Conservation (phyloP, 1,284 basidiomycete genomes). For the Amylostereum chailletii region DNA sequence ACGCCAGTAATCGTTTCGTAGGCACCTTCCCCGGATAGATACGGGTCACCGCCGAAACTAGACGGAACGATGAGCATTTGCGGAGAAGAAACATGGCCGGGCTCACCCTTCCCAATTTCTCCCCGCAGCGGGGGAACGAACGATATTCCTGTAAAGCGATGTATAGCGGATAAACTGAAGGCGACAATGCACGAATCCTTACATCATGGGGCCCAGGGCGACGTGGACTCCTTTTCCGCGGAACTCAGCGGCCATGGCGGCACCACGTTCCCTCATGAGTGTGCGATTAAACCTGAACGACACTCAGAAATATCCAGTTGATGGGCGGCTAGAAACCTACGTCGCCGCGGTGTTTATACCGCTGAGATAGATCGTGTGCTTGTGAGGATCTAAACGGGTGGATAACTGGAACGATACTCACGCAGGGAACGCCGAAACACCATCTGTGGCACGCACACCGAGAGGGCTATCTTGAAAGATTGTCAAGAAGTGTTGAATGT, state of each 20-base stretch:
- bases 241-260: conserved; percentile 62
- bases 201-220: conserved; percentile 50
- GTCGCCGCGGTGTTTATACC: conserved; percentile 70
- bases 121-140: conserved; percentile 55
- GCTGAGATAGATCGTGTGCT: conserved; percentile 18
- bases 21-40: conserved; percentile 53
- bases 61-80: no score
- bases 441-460: conserved; percentile 57
- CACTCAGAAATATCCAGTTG: background rate
- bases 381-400: background rate
- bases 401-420: conserved; percentile 18
- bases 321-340: conserved; percentile 17
- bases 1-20: conserved; percentile 51
- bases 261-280: conserved; percentile 54
- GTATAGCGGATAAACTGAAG: conserved; percentile 1
- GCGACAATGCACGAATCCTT: conserved; percentile 3
- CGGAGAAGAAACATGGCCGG: no score
- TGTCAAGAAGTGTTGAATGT: no score
- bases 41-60: conserved; percentile 53
- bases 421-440: conserved; percentile 64
- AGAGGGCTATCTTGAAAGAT: conserved; percentile 36
- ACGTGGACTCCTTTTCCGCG: conserved; percentile 61
- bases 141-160: conserved; percentile 36
- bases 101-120: conserved; percentile 63
- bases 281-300: conserved; percentile 49